Conservation (phyloP, 305 asterid species). For the Fraxinus baroniana region DNA sequence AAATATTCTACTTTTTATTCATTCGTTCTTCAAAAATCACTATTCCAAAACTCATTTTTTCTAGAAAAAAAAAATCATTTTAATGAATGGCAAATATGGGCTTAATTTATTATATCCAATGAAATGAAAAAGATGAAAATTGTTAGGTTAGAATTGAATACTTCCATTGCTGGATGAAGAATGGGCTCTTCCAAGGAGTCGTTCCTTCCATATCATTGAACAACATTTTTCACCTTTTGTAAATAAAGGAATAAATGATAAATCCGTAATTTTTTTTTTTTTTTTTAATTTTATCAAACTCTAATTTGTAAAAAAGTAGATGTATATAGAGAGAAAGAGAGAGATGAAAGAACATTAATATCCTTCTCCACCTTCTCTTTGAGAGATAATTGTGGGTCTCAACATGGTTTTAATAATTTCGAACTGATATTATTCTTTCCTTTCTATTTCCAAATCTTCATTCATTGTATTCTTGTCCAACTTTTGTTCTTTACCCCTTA, state of each 20-base stretch:
- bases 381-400: background rate
- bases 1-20: no score
- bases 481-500: constrained; percentile 1
- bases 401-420: background rate
- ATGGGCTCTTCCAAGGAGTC: constrained; percentile 21
- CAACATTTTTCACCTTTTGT: constrained; percentile 3
- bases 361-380: background rate
- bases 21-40: no score
- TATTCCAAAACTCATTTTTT: no score
- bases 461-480: background rate
- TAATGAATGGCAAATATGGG: no score
- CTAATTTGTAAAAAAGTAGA: no score
- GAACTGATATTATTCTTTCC: background rate
- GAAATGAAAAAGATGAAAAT: no score
- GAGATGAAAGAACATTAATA: background rate
- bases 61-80: no score
- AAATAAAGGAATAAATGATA: background rate
- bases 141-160: background rate
- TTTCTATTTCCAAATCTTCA: background rate
- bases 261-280: background rate
- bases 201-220: constrained; percentile 16
- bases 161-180: constrained; percentile 3
- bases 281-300: background rate
- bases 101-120: no score
- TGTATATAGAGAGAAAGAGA: background rate